These are phyloP conservation scores for Fusarium sororula DNA, from an alignment of 2,329 filamentous ascomycete species.

Conservation along the genomic window DNA sequence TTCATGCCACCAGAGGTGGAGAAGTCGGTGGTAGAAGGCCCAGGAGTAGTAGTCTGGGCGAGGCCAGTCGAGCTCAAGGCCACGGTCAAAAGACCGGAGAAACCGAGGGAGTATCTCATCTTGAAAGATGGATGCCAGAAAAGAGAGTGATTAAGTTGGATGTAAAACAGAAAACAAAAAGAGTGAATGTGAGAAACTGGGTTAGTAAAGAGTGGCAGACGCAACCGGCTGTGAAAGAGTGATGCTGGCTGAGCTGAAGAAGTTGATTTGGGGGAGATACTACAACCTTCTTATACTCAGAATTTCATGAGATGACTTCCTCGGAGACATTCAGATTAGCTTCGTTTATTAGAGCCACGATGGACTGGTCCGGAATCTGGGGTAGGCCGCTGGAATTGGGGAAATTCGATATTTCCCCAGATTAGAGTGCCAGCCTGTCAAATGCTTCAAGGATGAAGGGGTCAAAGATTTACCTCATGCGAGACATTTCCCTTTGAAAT, in stretches of 20 bases:
- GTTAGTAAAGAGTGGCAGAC: conserved; percentile 31
- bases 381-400: conserved; percentile 27
- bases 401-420: conserved; percentile 27
- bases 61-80: conserved; percentile 15
- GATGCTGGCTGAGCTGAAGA: conserved; percentile 34
- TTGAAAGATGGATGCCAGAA: not conserved
- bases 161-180: conserved; percentile 13
- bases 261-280: not conserved
- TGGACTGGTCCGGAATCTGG: not conserved
- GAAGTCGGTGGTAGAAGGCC: not conserved
- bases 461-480: not conserved
- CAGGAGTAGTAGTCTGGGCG: conserved; percentile 5
- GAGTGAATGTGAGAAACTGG: not conserved
- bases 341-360: not conserved
- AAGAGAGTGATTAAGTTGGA: conserved; percentile 26
- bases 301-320: too few relatives aligned
- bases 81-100: conserved; percentile 34
- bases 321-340: rapidly evolving
- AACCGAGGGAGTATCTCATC: conserved; percentile 32
- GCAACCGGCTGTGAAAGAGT: conserved; percentile 31
- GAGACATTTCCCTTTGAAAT: conserved; percentile 12
- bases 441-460: not conserved
- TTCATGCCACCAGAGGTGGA: conserved; percentile 8
- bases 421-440: not conserved
- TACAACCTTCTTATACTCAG: conserved; percentile 25